Evolutionary conservation across 805 yeast genomes (phyloP), one percentile per base, ranked within the genome.

Genomic region (Brettanomyces nanus): DNA sequence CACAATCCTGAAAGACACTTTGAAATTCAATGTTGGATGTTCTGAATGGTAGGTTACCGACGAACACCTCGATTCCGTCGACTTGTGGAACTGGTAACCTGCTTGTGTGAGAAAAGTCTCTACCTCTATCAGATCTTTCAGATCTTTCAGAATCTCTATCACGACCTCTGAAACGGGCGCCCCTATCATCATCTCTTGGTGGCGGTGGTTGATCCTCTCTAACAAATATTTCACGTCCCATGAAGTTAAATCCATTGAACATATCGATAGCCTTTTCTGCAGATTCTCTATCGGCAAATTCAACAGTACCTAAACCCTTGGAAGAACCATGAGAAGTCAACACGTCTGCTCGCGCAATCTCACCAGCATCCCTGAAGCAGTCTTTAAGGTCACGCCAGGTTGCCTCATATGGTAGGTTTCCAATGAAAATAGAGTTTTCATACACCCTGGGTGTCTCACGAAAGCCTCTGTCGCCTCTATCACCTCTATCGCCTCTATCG

Each of bases 181-280:
- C 43, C 33, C 57, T 41, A 40, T 50, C 42, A 19, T 41, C 52
- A 18, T 44, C 46, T 31, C 57, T 58, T 39, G 52, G 61, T 49
- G 90, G 92, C 20, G 92, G 92, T 26, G 92, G 92, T 56, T 85
- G 80, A 61, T 87, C 95, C 56, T 81, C 94, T 63, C 97, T 79
- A 7, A 89, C 95, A 59, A 82, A 86, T 31, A 87, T 81, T 50
- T 76, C 80, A 59, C 97, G 78, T 11, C 86, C 94, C 53, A 67
- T 61, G 45, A 78, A 73, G 26, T 65, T 66, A 22, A 77, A 67
- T 52, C 84, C 79, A 60, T 84, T 82, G 51, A 69, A 80, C 48
- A 74, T 68, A 38, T 67, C 62, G 50, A 87, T 85, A 10, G 96
- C 96, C 19, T 64, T 68, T 33, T 67, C 69, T 5, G 85, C 95